A percentile compares a stretch with the other conserved stretches of the same genome.
phyloP scores from a whole-genome alignment of 345 rosid genomes.

The Leavenworthia alabamica region DNA sequence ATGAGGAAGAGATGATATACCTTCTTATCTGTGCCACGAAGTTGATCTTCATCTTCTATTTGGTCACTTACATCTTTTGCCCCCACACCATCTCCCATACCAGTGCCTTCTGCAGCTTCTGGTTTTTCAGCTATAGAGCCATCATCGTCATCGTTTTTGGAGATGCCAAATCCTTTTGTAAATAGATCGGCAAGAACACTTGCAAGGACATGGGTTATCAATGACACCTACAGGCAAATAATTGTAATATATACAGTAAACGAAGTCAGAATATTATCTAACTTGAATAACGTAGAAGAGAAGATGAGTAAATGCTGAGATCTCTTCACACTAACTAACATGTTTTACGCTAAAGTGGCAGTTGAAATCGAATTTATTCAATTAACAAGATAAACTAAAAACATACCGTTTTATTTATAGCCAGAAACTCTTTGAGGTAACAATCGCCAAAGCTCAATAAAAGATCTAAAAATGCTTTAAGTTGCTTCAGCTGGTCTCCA shows the following conservation, averaged over 20 bases:
- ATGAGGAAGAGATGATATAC: conserved; percentile 28
- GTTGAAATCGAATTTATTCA: not conserved
- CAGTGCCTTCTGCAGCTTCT: conserved; percentile 69
- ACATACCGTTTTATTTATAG: conserved; percentile 63
- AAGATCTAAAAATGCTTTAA: conserved; percentile 44
- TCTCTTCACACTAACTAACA: not conserved
- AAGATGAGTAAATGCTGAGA: conserved; percentile 1
- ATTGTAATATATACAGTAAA: not conserved
- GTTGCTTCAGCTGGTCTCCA: conserved; percentile 47
- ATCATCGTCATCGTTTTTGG: conserved; percentile 58
- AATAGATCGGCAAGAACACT: conserved; percentile 57
- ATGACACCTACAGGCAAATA: conserved; percentile 47
- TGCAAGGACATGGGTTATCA: conserved; percentile 72
- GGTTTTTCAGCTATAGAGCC: conserved; percentile 39
- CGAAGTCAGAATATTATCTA: not conserved
- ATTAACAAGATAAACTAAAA: not conserved
- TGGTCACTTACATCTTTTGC: conserved; percentile 81
- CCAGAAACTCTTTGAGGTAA: conserved; percentile 62
- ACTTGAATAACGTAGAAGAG: not conserved
- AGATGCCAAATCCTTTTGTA: conserved; percentile 68
- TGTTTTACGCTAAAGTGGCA: not conserved
- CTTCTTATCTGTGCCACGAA: conserved; percentile 62
- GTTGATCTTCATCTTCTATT: conserved; percentile 85
- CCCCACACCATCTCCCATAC: conserved; percentile 90
- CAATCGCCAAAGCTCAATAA: conserved; percentile 48